Conservation (phyloP, 2,329 filamentous ascomycete species). For the Fusarium sp. region DNA sequence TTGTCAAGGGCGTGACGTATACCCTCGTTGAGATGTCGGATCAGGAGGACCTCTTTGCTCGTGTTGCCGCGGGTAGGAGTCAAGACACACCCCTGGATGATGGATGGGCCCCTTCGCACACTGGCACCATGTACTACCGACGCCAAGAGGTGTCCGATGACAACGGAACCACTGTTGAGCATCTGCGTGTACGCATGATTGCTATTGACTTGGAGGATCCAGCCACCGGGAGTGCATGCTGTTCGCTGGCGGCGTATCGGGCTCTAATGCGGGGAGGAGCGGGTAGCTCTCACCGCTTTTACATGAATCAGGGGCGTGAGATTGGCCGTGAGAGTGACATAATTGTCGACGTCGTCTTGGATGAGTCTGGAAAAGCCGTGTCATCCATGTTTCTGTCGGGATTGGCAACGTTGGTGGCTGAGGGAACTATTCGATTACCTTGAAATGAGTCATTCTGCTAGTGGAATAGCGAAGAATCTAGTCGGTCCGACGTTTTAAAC, state of each 20-base stretch:
- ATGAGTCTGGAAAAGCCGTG: neutral
- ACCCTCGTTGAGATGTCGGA: neutral
- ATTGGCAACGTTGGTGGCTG: neutral
- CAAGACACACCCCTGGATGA: slow-evolving; percentile 5
- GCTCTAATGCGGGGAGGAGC: slow-evolving; percentile 10
- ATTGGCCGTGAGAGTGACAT: slow-evolving; percentile 21
- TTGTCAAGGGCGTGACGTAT: neutral
- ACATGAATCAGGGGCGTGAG: slow-evolving; percentile 18
- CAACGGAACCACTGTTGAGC: neutral
- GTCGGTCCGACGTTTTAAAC: neutral
- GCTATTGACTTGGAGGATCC: slow-evolving; percentile 28
- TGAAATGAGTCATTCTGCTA: neutral
- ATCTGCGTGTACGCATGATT: slow-evolving; percentile 25
- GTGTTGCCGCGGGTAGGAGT: neutral
- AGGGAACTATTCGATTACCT: neutral
- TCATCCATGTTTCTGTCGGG: neutral
- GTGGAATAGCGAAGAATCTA: neutral
- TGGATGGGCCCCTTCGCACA: slow-evolving; percentile 15
- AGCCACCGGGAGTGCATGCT: slow-evolving; percentile 17
- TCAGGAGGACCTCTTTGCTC: slow-evolving; percentile 3
- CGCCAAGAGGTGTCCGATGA: neutral
- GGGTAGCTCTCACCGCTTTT: slow-evolving; percentile 4
- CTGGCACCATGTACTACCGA: slow-evolving; percentile 20
- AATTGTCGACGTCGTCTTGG: slow-evolving; percentile 7
- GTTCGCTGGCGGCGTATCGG: slow-evolving; percentile 15